Conservation (phyloP, 257 asterid genomes). For the Ballota nigra region DNA sequence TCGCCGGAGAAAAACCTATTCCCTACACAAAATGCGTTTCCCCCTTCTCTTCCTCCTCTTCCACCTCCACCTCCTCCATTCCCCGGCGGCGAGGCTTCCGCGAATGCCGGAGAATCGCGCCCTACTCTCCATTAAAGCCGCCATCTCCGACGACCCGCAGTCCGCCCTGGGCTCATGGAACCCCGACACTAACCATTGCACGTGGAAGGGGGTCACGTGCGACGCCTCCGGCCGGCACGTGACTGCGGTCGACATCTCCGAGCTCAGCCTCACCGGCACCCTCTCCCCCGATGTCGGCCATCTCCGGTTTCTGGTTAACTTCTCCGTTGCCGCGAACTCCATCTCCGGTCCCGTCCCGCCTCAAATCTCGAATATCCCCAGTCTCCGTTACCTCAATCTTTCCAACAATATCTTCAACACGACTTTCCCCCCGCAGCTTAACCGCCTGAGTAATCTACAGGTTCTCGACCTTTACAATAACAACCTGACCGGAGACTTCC, state of each 20-base stretch:
- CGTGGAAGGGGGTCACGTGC: constrained; percentile 84
- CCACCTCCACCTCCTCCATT: constrained; percentile 32
- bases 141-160: constrained; percentile 69
- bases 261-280: constrained; percentile 54
- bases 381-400: constrained; percentile 62
- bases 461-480: constrained; percentile 82
- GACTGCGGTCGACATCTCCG: constrained; percentile 58
- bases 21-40: constrained; percentile 43
- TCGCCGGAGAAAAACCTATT: not conserved
- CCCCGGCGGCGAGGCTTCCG: constrained; percentile 36
- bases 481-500: constrained; percentile 67
- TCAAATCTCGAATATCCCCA: constrained; percentile 45
- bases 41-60: constrained; percentile 43
- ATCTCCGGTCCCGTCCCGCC: constrained; percentile 67
- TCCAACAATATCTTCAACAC: constrained; percentile 66
- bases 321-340: constrained; percentile 58
- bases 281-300: constrained; percentile 57
- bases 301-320: constrained; percentile 58
- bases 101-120: constrained; percentile 55
- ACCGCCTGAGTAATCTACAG: constrained; percentile 47
- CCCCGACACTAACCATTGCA: constrained; percentile 51
- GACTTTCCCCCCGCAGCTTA: constrained; percentile 50
- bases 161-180: constrained; percentile 64
- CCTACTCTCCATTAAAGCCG: constrained; percentile 60
- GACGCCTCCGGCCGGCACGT: constrained; percentile 63